These are phyloP conservation scores for Amanita pseudoporphyria DNA, from an alignment of 768 basidiomycete species.

Conservation along the genomic window DNA sequence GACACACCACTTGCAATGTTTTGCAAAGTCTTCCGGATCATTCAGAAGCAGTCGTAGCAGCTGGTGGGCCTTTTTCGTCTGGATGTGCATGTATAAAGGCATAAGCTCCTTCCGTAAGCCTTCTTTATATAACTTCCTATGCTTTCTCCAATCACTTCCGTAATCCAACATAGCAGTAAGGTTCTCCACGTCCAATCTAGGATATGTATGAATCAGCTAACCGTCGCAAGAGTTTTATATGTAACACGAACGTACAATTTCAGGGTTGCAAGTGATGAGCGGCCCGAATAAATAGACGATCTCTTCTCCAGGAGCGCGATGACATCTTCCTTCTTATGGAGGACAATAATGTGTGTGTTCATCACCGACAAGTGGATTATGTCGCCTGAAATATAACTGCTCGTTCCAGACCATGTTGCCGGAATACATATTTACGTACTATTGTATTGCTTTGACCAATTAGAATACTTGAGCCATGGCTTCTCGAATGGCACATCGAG, in stretches of 20 bases:
- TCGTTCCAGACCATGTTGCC: not conserved
- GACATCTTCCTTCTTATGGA: conserved; percentile 2
- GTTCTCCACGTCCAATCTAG: not conserved
- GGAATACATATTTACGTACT: not conserved
- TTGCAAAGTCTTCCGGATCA: not conserved
- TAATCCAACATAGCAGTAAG: not conserved
- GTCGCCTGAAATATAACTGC: not conserved
- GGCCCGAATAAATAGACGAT: not conserved
- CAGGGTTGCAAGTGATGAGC: not conserved
- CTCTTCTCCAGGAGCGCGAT: not conserved
- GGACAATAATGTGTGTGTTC: not conserved
- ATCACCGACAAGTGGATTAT: conserved; percentile 1
- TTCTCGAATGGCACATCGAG: conserved; percentile 3
- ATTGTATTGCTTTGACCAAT: not conserved
- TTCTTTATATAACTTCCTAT: not conserved
- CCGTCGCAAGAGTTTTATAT: not conserved
- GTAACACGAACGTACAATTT: not conserved
- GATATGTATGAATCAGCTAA: no score
- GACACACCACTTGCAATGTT: not conserved
- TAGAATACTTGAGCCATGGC: not conserved
- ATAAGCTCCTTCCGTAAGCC: not conserved
- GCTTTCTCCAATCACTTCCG: not conserved
- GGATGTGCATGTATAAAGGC: not conserved
- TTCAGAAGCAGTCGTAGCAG: not conserved
- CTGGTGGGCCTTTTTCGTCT: not conserved